Evolutionary conservation across 23 red algal genomes (phyloP), one percentile per base, ranked within the genome.

Genomic region (Gracilariopsis chorda): DNA sequence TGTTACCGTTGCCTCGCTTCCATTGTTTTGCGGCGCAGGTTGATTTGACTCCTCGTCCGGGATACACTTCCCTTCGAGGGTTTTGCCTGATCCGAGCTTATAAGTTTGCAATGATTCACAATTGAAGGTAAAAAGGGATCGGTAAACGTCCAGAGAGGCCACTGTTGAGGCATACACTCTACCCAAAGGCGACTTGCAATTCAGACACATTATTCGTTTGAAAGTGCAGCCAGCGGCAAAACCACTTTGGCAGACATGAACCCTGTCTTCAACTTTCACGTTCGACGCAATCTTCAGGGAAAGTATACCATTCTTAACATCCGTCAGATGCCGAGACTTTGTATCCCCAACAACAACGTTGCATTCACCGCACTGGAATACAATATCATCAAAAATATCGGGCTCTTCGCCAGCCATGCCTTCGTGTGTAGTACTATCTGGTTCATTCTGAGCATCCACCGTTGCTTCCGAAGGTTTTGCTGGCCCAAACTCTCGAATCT

Each of bases 341-440:
- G 85, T 48, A 49, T 89, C 85, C 25, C 49, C 65, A 34, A 89
- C 69, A 57, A 89, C 72, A 57, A 48, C 44, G 40, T 69, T 67
- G 8, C 85, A 89, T 12, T 76, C 60, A 32, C 23, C 58, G 85
- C 85, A 89, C 34, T 89, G 85, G 23, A 89, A 89, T 1, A 89
- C 64, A 42, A 89, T 70, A 25, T 86, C 82, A 17, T 39, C 48
- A 28, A 32, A 86, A 45, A 29, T 5, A 35, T 4, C 10, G 37
- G 33, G 35, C 27, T 72, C 9, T 12, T 80, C 75, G 40, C 10
- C 27, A 23, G 67, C 11, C 2, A n/a, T n/a, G n/a, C n/a, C n/a
- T n/a, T n/a, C n/a, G n/a, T n/a, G n/a, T n/a, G n/a, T n/a, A n/a
- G n/a, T n/a, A n/a, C n/a, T n/a, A n/a, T n/a, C n/a, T n/a, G n/a